Conservation (phyloP, 2,329 filamentous ascomycete species). For the Ophiocordyceps polyrhachis-furcata region DNA sequence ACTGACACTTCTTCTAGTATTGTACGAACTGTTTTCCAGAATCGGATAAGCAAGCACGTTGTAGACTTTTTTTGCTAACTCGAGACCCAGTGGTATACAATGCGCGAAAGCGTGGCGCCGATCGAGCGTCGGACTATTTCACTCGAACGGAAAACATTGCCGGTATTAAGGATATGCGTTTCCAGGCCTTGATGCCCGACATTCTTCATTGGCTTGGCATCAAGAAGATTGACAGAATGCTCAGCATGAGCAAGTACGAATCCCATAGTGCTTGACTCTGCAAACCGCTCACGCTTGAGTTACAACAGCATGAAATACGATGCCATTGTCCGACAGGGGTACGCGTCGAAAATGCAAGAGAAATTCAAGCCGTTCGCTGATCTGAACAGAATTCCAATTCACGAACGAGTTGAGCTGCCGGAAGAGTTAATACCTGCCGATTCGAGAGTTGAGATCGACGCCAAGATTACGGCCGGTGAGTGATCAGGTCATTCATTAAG, state of each 20-base stretch:
- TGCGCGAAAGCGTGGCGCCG: slow-evolving; percentile 59
- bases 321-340: slow-evolving; percentile 70
- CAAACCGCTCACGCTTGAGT: not conserved
- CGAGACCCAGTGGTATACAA: slow-evolving; percentile 45
- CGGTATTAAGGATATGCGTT: slow-evolving; percentile 91
- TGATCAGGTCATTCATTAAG: not conserved
- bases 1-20: slow-evolving; percentile 16
- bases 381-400: slow-evolving; percentile 53
- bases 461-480: slow-evolving; percentile 87
- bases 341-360: not conserved
- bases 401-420: slow-evolving; percentile 79
- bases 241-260: slow-evolving; percentile 82
- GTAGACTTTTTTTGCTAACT: not conserved
- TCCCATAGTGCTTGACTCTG: not conserved
- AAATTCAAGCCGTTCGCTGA: not conserved
- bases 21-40: slow-evolving; percentile 16
- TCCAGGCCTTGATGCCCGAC: slow-evolving; percentile 95
- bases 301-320: slow-evolving; percentile 65
- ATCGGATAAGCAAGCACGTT: not conserved
- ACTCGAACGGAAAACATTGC: slow-evolving; percentile 96
- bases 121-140: slow-evolving; percentile 83
- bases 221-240: slow-evolving; percentile 95
- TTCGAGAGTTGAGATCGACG: slow-evolving; percentile 94
- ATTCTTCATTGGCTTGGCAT: slow-evolving; percentile 97
- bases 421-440: slow-evolving; percentile 89